These are phyloP conservation scores for Penicillium fimorum DNA, from an alignment of 495 filamentous ascomycete genomes.

Conservation along the genomic window DNA sequence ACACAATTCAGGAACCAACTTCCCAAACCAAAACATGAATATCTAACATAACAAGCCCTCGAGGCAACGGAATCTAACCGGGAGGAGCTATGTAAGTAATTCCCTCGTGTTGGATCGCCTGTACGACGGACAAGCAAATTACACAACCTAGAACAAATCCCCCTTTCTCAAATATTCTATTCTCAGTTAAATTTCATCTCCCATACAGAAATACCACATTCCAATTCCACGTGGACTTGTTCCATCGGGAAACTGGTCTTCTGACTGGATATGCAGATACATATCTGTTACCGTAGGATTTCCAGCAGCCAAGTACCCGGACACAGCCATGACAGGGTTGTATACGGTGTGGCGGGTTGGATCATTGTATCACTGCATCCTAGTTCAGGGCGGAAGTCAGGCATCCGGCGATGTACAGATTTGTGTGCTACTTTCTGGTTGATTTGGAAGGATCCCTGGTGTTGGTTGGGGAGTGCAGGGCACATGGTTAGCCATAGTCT, in stretches of 20 bases:
- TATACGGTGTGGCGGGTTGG: not conserved
- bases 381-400: not conserved
- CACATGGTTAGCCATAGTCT: not conserved
- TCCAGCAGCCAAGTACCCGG: not conserved
- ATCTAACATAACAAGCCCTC: not conserved
- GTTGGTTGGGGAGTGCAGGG: not conserved
- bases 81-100: not conserved
- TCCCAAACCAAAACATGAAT: not conserved
- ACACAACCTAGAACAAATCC: not conserved
- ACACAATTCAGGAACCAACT: not conserved
- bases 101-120: not conserved
- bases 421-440: not conserved
- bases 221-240: not conserved
- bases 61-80: not conserved
- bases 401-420: not conserved
- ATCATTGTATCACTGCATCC: conserved; percentile 1
- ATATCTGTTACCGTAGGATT: not conserved
- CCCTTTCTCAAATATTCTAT: not conserved
- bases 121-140: not conserved
- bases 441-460: not conserved
- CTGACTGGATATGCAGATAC: not conserved
- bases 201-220: not conserved
- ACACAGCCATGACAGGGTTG: not conserved
- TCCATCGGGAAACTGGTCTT: not conserved
- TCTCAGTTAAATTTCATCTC: not conserved